phyloP scores from a whole-genome alignment of 805 yeast genomes.

The Monosporozyma solicola region DNA sequence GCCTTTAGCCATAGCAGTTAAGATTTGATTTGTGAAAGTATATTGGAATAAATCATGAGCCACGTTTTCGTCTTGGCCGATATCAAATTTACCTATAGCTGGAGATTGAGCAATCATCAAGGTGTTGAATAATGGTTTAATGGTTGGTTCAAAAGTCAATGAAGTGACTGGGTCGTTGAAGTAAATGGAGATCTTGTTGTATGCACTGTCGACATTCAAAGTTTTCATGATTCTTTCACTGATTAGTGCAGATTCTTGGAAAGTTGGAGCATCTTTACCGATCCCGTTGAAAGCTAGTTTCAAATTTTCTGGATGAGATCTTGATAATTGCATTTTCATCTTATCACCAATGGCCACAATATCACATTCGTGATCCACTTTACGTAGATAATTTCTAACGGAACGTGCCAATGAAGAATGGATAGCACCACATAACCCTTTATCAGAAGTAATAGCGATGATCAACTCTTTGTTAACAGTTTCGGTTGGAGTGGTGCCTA shows the following conservation, averaged over 20 bases:
- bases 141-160: constrained; percentile 81
- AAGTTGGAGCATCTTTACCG: constrained; percentile 96
- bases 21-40: constrained; percentile 81
- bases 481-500: background rate
- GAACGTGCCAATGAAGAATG: constrained; percentile 92
- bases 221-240: constrained; percentile 71
- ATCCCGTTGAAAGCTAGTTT: constrained; percentile 78
- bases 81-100: constrained; percentile 72
- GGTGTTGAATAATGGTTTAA: constrained; percentile 56
- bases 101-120: constrained; percentile 75
- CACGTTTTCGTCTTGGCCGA: constrained; percentile 59
- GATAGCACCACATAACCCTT: constrained; percentile 97
- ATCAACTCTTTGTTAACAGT: constrained; percentile 55
- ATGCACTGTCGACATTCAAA: constrained; percentile 30
- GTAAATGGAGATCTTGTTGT: constrained; percentile 69
- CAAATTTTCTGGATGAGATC: constrained; percentile 66
- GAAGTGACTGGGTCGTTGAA: constrained; percentile 85
- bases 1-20: constrained; percentile 93
- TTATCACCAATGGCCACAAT: constrained; percentile 91
- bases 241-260: constrained; percentile 79
- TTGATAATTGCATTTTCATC: constrained; percentile 75
- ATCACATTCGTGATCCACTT: constrained; percentile 54
- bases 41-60: constrained; percentile 75
- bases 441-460: constrained; percentile 89
- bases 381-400: constrained; percentile 62